These are phyloP conservation scores for Pyricularia grisea DNA, from an alignment of 2,329 filamentous ascomycete genomes.

Conservation along the genomic window DNA sequence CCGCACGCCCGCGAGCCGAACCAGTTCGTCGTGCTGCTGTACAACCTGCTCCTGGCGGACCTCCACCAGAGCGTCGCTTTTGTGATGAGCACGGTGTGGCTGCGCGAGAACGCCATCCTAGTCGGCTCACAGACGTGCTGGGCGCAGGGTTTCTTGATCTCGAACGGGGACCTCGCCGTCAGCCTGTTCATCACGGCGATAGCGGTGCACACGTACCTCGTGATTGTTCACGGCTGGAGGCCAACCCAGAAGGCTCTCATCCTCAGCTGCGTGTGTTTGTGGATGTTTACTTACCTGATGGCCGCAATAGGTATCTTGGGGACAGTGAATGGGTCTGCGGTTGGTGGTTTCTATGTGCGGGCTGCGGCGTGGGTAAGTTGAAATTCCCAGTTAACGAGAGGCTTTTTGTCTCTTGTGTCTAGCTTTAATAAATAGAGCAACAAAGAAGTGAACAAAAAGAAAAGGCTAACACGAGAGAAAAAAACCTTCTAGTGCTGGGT, in stretches of 20 bases:
- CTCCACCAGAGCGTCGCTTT: constrained; percentile 58
- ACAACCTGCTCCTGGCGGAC: constrained; percentile 61
- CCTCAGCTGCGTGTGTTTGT: constrained; percentile 28
- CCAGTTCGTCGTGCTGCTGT: constrained; percentile 56
- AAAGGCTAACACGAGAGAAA: not conserved
- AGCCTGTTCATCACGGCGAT: constrained; percentile 60
- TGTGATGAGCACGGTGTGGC: constrained; percentile 51
- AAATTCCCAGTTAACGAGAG: not conserved
- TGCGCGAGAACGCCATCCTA: constrained; percentile 40
- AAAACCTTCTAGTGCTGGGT: constrained; percentile 52
- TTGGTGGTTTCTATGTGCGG: constrained; percentile 36
- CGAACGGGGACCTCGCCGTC: constrained; percentile 54
- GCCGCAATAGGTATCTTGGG: constrained; percentile 26
- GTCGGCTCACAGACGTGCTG: constrained; percentile 46
- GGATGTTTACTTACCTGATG: constrained; percentile 39
- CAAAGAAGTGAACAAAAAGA: not conserved
- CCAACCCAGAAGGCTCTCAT: constrained; percentile 34
- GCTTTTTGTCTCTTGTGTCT: not conserved
- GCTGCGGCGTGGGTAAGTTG: constrained; percentile 40
- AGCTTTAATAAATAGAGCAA: too few relatives aligned
- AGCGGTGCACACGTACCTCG: constrained; percentile 55
- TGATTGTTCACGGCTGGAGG: constrained; percentile 38
- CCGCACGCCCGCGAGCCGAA: constrained; percentile 21
- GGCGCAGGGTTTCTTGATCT: constrained; percentile 60
- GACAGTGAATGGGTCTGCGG: constrained; percentile 15